phyloP scores from a whole-genome alignment of 441 rosid species.

The Adansonia madagascariensis region DNA sequence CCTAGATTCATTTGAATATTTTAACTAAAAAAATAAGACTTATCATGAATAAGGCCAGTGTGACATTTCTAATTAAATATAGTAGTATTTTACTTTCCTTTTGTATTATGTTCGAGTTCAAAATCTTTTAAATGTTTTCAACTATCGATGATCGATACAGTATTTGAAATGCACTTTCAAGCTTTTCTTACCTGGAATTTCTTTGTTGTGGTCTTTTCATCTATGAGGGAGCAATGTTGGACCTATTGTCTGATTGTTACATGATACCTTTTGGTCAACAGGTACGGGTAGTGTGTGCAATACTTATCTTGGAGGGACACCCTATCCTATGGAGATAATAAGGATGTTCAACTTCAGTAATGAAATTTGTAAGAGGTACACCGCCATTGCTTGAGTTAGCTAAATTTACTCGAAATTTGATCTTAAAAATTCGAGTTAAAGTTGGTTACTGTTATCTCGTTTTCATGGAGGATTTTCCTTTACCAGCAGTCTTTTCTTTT shows the following conservation, averaged over 20 bases:
- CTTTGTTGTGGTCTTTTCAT: neutral
- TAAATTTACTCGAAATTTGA: neutral
- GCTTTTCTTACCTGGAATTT: neutral
- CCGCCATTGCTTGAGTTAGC: conserved; percentile 25
- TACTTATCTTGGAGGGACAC: conserved; percentile 53
- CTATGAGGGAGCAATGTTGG: neutral
- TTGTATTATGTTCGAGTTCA: neutral
- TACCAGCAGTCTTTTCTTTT: neutral
- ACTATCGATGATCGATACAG: neutral
- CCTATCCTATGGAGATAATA: conserved; percentile 70
- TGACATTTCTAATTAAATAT: neutral
- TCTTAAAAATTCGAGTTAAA: neutral
- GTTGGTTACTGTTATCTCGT: neutral
- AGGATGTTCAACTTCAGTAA: conserved; percentile 83
- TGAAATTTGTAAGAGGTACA: conserved; percentile 71
- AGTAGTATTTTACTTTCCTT: neutral
- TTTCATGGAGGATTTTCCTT: neutral
- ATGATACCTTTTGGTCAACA: conserved; percentile 35
- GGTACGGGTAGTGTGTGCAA: conserved; percentile 83
- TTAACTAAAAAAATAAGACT: conserved; percentile 3
- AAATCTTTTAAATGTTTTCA: neutral
- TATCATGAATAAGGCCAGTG: neutral
- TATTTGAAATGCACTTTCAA: neutral
- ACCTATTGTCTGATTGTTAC: conserved; percentile 11
- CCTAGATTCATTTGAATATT: neutral